Evolutionary conservation across 176 grass and related monocot genomes (phyloP), one percentile per base, ranked within the genome.

Genomic region (Miscanthus lutarioriparius): DNA sequence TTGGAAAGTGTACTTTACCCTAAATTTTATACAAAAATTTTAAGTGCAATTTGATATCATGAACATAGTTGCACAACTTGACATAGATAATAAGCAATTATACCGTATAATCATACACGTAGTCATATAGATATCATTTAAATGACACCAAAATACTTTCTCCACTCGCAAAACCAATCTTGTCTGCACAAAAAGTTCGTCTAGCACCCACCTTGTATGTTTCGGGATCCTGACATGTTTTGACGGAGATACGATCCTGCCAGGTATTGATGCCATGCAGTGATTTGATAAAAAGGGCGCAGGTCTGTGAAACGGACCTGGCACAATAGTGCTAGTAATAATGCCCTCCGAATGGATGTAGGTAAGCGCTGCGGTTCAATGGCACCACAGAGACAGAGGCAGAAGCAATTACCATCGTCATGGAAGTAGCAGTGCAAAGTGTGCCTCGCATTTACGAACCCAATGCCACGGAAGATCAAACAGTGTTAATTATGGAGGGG

Each of bases 391-490:
- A 22, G 2, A 4, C 13, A 22, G 19, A 17, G 14, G 47, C 47
- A 51, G 47, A 15, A 19, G 19, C 7, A 56, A 56, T 56, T 56
- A 56, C 53, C 54, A 58, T 7, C 20, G 54, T 4, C 20, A 58
- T 23, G 22, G 2, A 58, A 58, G 54, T 27, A 11, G 16, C 68
- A 64, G 39, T 7, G 26, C n/a, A 80, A 66, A 16, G 45, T 33
- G 28, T 1, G 23, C 6, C 25, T 58, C 61, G 20, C 17, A 71
- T 88, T 71, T 72, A 83, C 38, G 81, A 35, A 54, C 23, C 58
- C 19, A 73, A 49, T 23, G 79, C 43, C 54, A 45, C 45, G 66
- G 17, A 67, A n/a, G 82, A 81, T 71, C 53, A 45, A 22, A 36
- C 64, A 69, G 72, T 27, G 59, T 14, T 11, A 5, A 26, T 26